phyloP scores from a whole-genome alignment of 805 yeast species.

The Debaryomyces maramus region DNA sequence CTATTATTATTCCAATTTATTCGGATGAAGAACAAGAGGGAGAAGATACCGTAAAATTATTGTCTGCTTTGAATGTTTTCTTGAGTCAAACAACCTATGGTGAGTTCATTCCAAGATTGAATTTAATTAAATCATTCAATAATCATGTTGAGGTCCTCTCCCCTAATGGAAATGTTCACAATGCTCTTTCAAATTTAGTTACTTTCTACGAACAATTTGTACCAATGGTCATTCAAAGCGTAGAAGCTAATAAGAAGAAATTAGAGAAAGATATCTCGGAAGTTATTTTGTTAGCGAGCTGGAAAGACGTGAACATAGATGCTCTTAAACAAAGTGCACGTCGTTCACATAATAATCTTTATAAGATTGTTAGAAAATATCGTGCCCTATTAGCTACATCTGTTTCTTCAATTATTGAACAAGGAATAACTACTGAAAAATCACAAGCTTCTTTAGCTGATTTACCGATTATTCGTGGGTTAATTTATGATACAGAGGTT shows the following conservation, averaged over 20 bases:
- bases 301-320: constrained; percentile 95
- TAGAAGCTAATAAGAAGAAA: constrained; percentile 48
- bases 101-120: constrained; percentile 61
- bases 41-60: constrained; percentile 24
- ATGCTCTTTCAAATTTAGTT: constrained; percentile 57
- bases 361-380: constrained; percentile 81
- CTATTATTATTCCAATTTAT: constrained; percentile 57
- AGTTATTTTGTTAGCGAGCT: constrained; percentile 84
- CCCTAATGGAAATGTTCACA: constrained; percentile 19
- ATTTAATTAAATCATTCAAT: constrained; percentile 63
- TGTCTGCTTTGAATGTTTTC: constrained; percentile 67
- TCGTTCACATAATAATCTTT: constrained; percentile 79
- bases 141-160: constrained; percentile 45
- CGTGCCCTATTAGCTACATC: constrained; percentile 57
- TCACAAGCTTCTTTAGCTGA: not conserved
- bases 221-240: constrained; percentile 44
- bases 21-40: constrained; percentile 28
- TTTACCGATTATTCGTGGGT: constrained; percentile 11
- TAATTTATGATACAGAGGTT: constrained; percentile 7
- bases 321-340: constrained; percentile 94
- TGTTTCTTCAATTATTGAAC: constrained; percentile 57
- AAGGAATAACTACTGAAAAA: constrained; percentile 41
- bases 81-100: constrained; percentile 77
- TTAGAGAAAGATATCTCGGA: constrained; percentile 82
- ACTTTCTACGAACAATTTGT: constrained; percentile 68